phyloP scores from a whole-genome alignment of 768 basidiomycete species.

The Boletellus emodensis region DNA sequence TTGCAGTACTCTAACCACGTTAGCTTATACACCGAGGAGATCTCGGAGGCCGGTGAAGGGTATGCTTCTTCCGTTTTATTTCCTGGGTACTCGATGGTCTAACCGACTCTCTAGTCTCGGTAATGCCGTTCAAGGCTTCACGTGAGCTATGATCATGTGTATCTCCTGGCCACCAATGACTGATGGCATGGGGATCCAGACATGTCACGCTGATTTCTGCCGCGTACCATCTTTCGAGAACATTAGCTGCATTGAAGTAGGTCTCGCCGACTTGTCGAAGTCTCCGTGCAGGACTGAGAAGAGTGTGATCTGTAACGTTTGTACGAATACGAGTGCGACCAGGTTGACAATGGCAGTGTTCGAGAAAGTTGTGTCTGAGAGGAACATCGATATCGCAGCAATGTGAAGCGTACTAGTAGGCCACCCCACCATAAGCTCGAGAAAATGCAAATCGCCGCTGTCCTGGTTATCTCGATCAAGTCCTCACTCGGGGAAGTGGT shows the following conservation, averaged over 20 bases:
- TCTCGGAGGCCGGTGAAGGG: constrained; percentile 83
- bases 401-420: too few relatives aligned
- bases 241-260: constrained; percentile 28
- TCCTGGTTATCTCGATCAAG: too few relatives aligned
- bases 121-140: constrained; percentile 88
- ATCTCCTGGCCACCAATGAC: not conserved
- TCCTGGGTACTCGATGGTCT: not conserved
- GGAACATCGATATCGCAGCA: too few relatives aligned
- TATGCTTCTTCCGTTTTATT: constrained; percentile 32
- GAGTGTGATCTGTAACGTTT: not conserved
- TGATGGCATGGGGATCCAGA: constrained; percentile 31
- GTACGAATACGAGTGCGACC: not conserved
- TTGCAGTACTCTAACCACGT: constrained; percentile 83
- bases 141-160: constrained; percentile 44
- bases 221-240: constrained; percentile 78
- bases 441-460: too few relatives aligned
- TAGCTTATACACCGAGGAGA: constrained; percentile 81
- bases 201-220: constrained; percentile 84
- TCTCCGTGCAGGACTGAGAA: not conserved
- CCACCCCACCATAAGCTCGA: too few relatives aligned
- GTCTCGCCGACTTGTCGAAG: not conserved
- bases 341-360: too few relatives aligned
- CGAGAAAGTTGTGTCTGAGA: too few relatives aligned
- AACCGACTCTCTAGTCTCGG: constrained; percentile 50
- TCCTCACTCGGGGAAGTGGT: too few relatives aligned